Percentiles rank a stretch among this genome's conserved stretches.
phyloP scores from a whole-genome alignment of 306 rosid species.

The Cercis canadensis region DNA sequence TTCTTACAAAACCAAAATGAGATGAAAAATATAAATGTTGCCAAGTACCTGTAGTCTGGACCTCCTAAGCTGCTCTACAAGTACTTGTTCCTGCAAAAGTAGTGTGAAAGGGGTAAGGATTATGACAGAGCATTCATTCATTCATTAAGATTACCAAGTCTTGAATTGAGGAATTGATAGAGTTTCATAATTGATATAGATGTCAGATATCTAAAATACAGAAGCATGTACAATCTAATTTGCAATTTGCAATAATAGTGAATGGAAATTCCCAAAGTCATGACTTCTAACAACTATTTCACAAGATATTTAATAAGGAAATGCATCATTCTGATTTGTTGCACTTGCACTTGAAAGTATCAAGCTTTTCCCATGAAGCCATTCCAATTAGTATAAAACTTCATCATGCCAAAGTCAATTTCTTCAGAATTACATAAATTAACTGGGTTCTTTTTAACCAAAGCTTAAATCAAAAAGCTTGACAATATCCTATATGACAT shows the following conservation, averaged over 20 bases:
- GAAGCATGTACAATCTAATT: constrained; percentile 4
- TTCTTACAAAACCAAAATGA: constrained; percentile 5
- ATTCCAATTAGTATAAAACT: constrained; percentile 7
- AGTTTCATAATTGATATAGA: background rate
- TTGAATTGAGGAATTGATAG: no score
- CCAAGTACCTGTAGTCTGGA: constrained; percentile 63
- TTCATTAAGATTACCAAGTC: constrained; percentile 1
- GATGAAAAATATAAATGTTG: constrained; percentile 1
- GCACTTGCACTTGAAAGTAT: background rate
- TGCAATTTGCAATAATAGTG: background rate
- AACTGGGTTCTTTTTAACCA: background rate
- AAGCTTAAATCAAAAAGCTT: background rate
- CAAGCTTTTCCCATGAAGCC: background rate
- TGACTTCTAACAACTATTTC: background rate
- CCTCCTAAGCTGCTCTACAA: constrained; percentile 60
- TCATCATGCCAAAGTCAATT: background rate
- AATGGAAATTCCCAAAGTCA: background rate
- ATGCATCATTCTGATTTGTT: background rate
- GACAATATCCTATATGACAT: background rate
- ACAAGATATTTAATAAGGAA: background rate
- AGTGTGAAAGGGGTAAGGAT: background rate
- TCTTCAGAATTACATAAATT: background rate
- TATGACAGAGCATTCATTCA: background rate
- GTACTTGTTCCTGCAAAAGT: constrained; percentile 62
- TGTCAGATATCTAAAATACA: background rate